Base-by-base conservation (phyloP, 2,329 filamentous ascomycete genomes). In the Dothistroma septosporum region DNA sequence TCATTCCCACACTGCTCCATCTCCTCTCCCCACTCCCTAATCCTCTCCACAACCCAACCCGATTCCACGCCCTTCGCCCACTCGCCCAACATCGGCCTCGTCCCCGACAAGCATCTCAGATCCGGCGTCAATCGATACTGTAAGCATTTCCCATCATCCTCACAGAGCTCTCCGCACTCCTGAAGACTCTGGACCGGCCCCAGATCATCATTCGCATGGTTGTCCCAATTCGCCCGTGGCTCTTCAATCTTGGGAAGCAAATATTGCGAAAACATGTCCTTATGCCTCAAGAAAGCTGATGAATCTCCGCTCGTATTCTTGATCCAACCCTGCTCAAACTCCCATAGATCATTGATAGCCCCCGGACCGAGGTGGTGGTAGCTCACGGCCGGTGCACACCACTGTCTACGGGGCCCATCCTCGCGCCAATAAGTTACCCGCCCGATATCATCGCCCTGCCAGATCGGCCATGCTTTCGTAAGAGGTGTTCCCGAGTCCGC, bases 381-480 rank as follows among this genome's bases (percentile, higher is more conserved):
- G 31, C 62, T 66, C 8, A 68, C 61, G 1, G 61, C 63, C n/a
- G 68, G 66, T 22, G 62, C 60, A 49, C 68, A 70, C 68, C 68
- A 71, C n/a, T 69, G 57, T 32, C 63, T 57, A 31, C 74, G 59
- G 1, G 49, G 35, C 12, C 62, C 59, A 4, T 68, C 66, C 22
- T 57, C 52, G 35, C 65, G 63, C 4, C 56, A 58, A 10, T 66
- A 69, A 9, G 69, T 69, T 49, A 68, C 63, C 33, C 69, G 53
- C 7, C 67, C 66, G 14, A 66, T 56, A 21, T 61, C 60, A 24
- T 68, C 63, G 9, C 69, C 66, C 50, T 71, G 69, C 57, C 66
- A 69, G 14, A 69, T 68, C 11, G 70, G 70, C 68, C 65, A 69
- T 9, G 66, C 69, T 21, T 62, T 53, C 1, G 62, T 66, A 10